Percentiles rank a stretch among this genome's conserved stretches.
These are phyloP conservation scores for Entomortierella lignicola DNA, from an alignment of 192 early-diverging fungal species.

Conservation along the genomic window DNA sequence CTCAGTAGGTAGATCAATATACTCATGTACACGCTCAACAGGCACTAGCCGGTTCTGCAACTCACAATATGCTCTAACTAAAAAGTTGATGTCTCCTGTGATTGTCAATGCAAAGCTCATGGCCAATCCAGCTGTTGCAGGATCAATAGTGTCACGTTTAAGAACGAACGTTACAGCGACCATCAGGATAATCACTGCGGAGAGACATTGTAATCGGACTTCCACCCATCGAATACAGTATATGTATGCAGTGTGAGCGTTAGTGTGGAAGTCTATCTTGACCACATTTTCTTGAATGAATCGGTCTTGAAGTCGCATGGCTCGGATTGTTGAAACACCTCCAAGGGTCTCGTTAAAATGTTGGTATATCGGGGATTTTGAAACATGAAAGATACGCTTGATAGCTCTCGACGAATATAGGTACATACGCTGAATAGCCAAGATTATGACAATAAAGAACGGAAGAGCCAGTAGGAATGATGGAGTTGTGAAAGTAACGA, in stretches of 20 bases:
- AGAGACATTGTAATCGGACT: conserved; percentile 83
- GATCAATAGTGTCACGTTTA: conserved; percentile 63
- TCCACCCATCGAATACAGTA: conserved; percentile 78
- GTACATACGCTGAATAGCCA: conserved; percentile 72
- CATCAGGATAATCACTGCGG: conserved; percentile 79
- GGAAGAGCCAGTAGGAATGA: conserved; percentile 71
- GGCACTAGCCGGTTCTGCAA: conserved; percentile 83
- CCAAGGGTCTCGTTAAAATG: conserved; percentile 84
- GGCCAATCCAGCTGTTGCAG: conserved; percentile 58
- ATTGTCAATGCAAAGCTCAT: conserved; percentile 76
- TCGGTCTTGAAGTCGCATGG: conserved; percentile 70
- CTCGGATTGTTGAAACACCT: conserved; percentile 84
- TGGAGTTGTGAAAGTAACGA: conserved; percentile 75
- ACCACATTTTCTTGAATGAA: conserved; percentile 65
- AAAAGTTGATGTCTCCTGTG: conserved; percentile 85
- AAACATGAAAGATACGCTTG: conserved; percentile 75
- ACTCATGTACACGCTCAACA: conserved; percentile 88
- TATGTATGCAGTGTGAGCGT: conserved; percentile 29
- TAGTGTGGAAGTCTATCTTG: conserved; percentile 8
- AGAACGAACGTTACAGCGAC: conserved; percentile 72
- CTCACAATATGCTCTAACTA: conserved; percentile 86
- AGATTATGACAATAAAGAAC: not conserved
- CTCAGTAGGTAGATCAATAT: conserved; percentile 82
- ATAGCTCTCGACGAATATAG: conserved; percentile 83
- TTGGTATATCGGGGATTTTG: conserved; percentile 80